These are phyloP conservation scores for Vitis hybrid DNA, from an alignment of 177 flowering plant species.

Conservation along the genomic window DNA sequence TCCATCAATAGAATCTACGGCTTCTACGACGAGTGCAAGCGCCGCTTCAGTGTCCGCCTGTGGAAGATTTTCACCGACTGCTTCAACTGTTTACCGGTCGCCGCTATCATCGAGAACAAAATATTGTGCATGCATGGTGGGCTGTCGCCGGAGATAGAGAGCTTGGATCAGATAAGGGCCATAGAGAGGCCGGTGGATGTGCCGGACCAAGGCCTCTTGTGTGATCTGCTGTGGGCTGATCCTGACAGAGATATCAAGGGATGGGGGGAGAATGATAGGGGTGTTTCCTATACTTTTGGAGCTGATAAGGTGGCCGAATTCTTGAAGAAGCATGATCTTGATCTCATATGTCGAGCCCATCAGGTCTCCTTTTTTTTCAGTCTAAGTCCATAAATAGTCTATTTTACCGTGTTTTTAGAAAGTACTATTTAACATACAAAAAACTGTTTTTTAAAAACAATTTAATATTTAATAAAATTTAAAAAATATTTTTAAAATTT, in stretches of 20 bases:
- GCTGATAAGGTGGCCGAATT: constrained; percentile 53
- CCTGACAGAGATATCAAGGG: constrained; percentile 53
- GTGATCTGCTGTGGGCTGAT: constrained; percentile 62
- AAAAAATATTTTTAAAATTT: too few relatives aligned
- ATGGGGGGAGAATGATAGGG: constrained; percentile 65
- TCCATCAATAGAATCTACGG: constrained; percentile 71
- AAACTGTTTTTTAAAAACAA: too few relatives aligned
- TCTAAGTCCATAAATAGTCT: background rate
- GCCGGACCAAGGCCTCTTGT: constrained; percentile 57
- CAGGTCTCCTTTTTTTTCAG: constrained; percentile 31
- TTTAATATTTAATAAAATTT: too few relatives aligned
- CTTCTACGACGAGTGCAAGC: constrained; percentile 70
- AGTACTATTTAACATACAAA: too few relatives aligned
- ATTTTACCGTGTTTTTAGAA: background rate
- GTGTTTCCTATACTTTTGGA: constrained; percentile 60
- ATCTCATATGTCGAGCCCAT: constrained; percentile 64
- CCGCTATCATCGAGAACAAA: constrained; percentile 47
- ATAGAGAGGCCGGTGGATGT: constrained; percentile 58
- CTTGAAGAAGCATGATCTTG: constrained; percentile 56
- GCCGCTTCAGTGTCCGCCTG: constrained; percentile 58
- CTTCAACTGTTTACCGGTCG: constrained; percentile 67
- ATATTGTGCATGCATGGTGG: constrained; percentile 67
- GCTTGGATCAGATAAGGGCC: constrained; percentile 49
- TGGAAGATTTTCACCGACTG: constrained; percentile 65
- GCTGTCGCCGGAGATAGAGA: constrained; percentile 53